Evolutionary conservation across 345 rosid genomes (phyloP).

Genomic region (Xanthoceras sorbifolium): DNA sequence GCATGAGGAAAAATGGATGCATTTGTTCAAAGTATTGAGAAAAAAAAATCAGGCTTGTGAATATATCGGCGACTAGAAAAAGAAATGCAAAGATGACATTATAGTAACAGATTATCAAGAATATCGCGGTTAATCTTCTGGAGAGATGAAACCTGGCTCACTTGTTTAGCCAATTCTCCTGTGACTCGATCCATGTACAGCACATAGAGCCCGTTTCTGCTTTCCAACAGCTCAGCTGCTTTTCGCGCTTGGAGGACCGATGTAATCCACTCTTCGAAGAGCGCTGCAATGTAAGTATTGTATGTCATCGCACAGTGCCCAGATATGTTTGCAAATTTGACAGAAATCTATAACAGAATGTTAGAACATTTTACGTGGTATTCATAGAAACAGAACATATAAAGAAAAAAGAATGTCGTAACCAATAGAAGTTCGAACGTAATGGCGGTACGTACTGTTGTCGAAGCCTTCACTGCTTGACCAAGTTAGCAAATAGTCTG

Average conservation of each 20-base stretch:
- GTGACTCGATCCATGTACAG: constrained; percentile 79
- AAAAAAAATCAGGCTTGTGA: neutral
- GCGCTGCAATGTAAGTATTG: constrained; percentile 42
- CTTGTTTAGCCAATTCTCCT: constrained; percentile 60
- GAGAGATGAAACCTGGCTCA: constrained; percentile 50
- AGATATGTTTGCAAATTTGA: neutral
- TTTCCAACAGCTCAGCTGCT: constrained; percentile 64
- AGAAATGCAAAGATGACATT: neutral
- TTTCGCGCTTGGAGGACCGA: constrained; percentile 68
- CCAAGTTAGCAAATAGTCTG: constrained; percentile 72
- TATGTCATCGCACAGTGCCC: constrained; percentile 5
- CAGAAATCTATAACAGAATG: neutral
- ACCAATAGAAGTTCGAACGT: neutral
- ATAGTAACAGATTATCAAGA: constrained; percentile 48
- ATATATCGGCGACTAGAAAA: neutral
- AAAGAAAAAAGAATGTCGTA: neutral
- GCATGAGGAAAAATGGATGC: too few species aligned
- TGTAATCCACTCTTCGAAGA: constrained; percentile 74
- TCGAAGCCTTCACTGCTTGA: constrained; percentile 52
- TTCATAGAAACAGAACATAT: neutral
- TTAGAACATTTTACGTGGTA: neutral
- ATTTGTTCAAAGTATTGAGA: neutral
- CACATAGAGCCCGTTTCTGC: constrained; percentile 70
- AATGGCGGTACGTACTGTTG: constrained; percentile 36
- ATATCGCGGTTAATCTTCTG: constrained; percentile 53